These are phyloP conservation scores for Eutrema japonicum DNA, from an alignment of 345 rosid species.

Conservation along the genomic window DNA sequence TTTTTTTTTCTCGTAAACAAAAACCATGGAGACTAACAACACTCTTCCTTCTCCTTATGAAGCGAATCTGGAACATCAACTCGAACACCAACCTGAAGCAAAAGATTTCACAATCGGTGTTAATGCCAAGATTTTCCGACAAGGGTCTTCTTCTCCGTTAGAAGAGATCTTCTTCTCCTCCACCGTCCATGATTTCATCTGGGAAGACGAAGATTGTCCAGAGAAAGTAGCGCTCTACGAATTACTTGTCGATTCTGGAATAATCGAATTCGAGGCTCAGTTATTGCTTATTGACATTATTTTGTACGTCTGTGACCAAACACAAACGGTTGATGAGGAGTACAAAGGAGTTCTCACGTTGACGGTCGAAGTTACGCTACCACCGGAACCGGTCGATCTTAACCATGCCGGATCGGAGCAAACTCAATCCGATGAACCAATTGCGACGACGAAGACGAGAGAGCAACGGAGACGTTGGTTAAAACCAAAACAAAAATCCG, in stretches of 20 bases:
- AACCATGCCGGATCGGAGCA: slow-evolving; percentile 11
- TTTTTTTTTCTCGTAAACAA: neutral
- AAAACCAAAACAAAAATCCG: neutral
- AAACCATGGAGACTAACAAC: slow-evolving; percentile 1
- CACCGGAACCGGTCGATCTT: neutral
- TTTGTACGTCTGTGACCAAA: neutral
- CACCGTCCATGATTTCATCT: slow-evolving; percentile 16
- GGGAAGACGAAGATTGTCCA: slow-evolving; percentile 26
- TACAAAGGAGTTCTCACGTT: slow-evolving; percentile 37
- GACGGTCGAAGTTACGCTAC: slow-evolving; percentile 20
- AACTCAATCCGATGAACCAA: slow-evolving; percentile 2
- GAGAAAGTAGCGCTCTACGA: slow-evolving; percentile 32
- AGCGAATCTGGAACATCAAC: slow-evolving; percentile 4
- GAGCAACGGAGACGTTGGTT: neutral
- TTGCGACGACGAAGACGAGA: neutral
- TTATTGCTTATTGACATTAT: slow-evolving; percentile 9
- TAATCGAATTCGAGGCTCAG: slow-evolving; percentile 7
- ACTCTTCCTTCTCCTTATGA: neutral
- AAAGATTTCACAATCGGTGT: slow-evolving; percentile 8
- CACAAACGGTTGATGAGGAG: neutral
- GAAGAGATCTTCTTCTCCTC: slow-evolving; percentile 11
- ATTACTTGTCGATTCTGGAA: slow-evolving; percentile 10
- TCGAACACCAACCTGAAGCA: slow-evolving; percentile 14
- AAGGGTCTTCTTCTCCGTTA: slow-evolving; percentile 2
- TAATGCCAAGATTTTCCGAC: slow-evolving; percentile 11